Evolutionary conservation across 306 rosid species (phyloP), one percentile per base, ranked within the genome.

Genomic region (Vicia sativa): DNA sequence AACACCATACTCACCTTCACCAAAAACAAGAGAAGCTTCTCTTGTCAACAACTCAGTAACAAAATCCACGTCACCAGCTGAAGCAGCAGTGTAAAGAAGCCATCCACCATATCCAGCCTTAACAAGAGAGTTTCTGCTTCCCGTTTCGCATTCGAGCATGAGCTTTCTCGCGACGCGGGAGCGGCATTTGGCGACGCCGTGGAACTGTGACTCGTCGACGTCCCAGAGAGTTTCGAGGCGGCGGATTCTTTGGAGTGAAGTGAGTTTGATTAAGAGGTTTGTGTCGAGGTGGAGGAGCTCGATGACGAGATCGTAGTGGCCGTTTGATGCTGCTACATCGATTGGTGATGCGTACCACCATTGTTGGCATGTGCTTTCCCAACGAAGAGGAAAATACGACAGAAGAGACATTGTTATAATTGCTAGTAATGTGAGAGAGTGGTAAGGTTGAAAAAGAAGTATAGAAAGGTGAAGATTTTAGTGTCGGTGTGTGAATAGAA

Each of bases 341-440:
- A 92, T 89, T 2, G 98, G 98, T 1, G 98, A 84, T 4, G 93
- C 98, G 52, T 78, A 92, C 98, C 98, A 92, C 98, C 98, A 92
- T 21, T 92, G 96, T 31, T 92, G 95, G 7, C 95, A 88, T 0
- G 90, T 89, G 77, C 95, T 89, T 50, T 92, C 96, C 98, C 98
- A 92, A 21, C 95, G 85, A 21, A 92, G 92, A 44, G 98, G 96
- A 28, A 92, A 87, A 16, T 78, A 70, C 3, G 81, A 71, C 0
- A 83, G 89, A 29, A 87, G 78, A 34, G 38, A 7, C 93, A 85
- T 87, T 62, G 35, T 34, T 15, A 8, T 4, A 12, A 28, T 26
- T 55, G 10, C 3, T 28, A 14, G n/a, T 3, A 43, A 43, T 43
- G 48, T 43, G 46, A 42, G 38, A 50, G 6, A 13, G 58, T 50